These are phyloP conservation scores for Amoebophrya sp. DNA, from an alignment of 169 alveolate species.

Conservation along the genomic window DNA sequence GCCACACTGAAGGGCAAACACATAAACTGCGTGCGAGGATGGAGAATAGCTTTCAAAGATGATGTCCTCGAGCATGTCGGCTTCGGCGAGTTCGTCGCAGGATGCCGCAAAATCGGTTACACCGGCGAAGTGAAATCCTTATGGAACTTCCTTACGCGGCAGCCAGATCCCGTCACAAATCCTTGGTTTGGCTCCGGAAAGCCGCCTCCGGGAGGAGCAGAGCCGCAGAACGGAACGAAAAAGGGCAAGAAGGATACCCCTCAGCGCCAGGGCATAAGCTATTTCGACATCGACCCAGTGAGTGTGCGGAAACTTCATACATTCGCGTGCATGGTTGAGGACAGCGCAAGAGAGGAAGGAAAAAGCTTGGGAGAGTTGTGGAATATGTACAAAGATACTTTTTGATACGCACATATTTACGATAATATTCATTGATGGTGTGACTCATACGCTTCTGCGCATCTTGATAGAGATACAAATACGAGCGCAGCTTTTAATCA, in stretches of 20 bases:
- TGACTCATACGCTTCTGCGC: no score
- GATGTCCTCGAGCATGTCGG: not conserved
- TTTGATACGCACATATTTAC: no score
- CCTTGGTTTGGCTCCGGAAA: not conserved
- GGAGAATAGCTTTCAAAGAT: not conserved
- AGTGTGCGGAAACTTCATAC: not conserved
- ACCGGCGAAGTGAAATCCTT: not conserved
- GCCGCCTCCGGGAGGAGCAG: no score
- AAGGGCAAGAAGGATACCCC: not conserved
- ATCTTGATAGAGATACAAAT: no score
- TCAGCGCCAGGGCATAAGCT: not conserved
- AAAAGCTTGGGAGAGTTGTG: not conserved
- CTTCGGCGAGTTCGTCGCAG: not conserved
- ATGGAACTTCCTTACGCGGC: not conserved
- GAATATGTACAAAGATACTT: no score
- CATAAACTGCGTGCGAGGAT: not conserved
- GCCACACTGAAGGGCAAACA: not conserved
- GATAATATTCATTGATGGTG: no score
- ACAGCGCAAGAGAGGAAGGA: not conserved
- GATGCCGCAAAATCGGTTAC: not conserved
- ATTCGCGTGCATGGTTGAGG: slow-evolving; percentile 22
- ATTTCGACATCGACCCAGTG: not conserved
- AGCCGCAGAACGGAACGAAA: not conserved
- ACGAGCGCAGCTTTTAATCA: no score
- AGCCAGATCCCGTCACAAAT: not conserved